Base-by-base conservation (phyloP, 2,329 filamentous ascomycete species). In the Colletotrichum sp. region DNA sequence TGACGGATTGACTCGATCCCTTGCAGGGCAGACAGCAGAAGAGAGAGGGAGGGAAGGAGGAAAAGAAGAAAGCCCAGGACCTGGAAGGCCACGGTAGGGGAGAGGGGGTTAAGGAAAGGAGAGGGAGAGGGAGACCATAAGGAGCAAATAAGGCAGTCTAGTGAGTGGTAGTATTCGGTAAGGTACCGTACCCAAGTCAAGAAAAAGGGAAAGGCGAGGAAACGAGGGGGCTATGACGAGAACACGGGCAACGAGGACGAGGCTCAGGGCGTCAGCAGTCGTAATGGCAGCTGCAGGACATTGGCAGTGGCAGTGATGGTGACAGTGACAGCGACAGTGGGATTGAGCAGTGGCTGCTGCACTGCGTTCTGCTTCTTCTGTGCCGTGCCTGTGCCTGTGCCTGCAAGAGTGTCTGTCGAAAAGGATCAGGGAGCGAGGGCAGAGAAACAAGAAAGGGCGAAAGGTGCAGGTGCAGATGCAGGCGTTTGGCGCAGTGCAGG, bases 191-290 rank as follows among this genome's bases (percentile, higher is more conserved):
- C 36, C 36, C 8, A 15, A 22, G 44, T 9, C 9, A 30, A 30
- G 9, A 32, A 30, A 26, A 57, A 32, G 48, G 22, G 36, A 44
- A 68, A 48, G 22, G 36, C 48, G 55, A 48, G 75, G 71, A 28
- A 55, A 30, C 39, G 62, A 30, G 28, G 62, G 66, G 68, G 62
- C 71, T 85, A 85, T 84, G 83, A 85, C 80, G 77, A 79, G 79
- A 68, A 81, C 84, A 85, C 84, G 80, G 78, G 81, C 76, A 34
- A 15, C 15, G 62, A 64, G 6, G 62, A 36, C 13, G 26, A 32
- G 69, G 48, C 71, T 69, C 34, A 44, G 55, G 60, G 72, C 72
- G 59, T 70, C 24, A 68, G 22, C 63, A 48, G 66, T 68, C 22
- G 52, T 63, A 57, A 36, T 69, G 22, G n/a, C 36, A 48, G 44